These are phyloP conservation scores for Saposhnikovia divaricata DNA, from an alignment of 129 eudicot species.

Conservation along the genomic window DNA sequence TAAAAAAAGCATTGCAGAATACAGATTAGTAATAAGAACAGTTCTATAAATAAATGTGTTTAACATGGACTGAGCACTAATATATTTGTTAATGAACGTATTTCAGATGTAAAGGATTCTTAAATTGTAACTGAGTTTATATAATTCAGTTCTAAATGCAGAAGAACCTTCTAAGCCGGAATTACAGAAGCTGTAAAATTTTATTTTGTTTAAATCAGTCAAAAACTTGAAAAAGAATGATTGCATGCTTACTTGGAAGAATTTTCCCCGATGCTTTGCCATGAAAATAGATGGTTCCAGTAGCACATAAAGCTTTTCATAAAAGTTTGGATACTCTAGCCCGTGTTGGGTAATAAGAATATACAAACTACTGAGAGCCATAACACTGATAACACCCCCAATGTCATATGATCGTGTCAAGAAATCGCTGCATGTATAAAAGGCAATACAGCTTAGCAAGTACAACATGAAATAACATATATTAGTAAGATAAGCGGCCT, in stretches of 20 bases:
- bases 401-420: slow-evolving; percentile 88
- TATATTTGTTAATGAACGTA: neutral
- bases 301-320: slow-evolving; percentile 72
- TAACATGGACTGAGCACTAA: neutral
- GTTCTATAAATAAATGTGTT: neutral
- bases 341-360: slow-evolving; percentile 90
- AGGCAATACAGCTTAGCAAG: neutral
- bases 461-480: neutral
- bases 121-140: neutral
- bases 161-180: neutral
- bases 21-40: neutral
- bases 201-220: neutral
- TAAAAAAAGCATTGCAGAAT: neutral
- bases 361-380: slow-evolving; percentile 87
- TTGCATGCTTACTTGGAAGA: slow-evolving; percentile 47
- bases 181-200: neutral
- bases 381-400: slow-evolving; percentile 95
- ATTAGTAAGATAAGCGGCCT: neutral
- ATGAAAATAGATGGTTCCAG: slow-evolving; percentile 80
- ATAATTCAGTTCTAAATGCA: neutral
- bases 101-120: neutral
- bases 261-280: slow-evolving; percentile 87
- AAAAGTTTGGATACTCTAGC: slow-evolving; percentile 81
- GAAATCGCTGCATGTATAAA: slow-evolving; percentile 71
- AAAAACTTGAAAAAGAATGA: neutral